Percentiles rank a stretch among this genome's conserved stretches.
These are phyloP conservation scores for barley (Hordeum vulgare) DNA, from an alignment of 176 grass and related monocot species.

Conservation along the genomic window DNA sequence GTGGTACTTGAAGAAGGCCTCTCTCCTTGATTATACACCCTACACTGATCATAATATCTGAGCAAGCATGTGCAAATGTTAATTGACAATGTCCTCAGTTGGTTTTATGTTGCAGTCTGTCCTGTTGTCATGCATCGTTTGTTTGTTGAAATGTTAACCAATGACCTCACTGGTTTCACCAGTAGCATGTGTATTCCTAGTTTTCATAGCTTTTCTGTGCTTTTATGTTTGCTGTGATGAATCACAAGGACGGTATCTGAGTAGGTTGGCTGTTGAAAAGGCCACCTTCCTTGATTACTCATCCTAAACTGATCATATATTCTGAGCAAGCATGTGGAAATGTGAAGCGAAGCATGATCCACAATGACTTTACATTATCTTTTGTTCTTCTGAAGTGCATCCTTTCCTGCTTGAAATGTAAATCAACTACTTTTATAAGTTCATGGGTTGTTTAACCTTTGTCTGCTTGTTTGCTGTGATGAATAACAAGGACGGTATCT, in stretches of 20 bases:
- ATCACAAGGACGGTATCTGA: constrained; percentile 14
- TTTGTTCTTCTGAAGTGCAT: background rate
- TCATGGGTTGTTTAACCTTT: background rate
- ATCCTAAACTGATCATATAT: constrained; percentile 5
- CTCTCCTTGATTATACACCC: background rate
- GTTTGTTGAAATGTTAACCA: background rate
- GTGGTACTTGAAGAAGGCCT: background rate
- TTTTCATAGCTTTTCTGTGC: too few species aligned
- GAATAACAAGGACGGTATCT: constrained; percentile 20
- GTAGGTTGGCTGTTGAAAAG: background rate
- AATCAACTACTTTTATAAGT: background rate
- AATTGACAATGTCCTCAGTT: background rate
- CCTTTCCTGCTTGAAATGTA: background rate
- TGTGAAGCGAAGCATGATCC: background rate
- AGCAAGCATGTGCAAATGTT: background rate
- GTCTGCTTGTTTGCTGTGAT: background rate
- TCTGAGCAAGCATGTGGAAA: background rate
- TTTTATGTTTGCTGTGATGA: background rate
- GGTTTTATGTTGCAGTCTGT: background rate
- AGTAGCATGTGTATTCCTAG: too few species aligned
- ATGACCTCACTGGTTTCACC: too few species aligned
- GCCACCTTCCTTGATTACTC: background rate
- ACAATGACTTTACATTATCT: background rate
- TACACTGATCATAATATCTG: constrained; percentile 5
- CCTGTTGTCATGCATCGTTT: background rate